phyloP scores from a whole-genome alignment of 768 basidiomycete species.

The Lentinula raphanica region DNA sequence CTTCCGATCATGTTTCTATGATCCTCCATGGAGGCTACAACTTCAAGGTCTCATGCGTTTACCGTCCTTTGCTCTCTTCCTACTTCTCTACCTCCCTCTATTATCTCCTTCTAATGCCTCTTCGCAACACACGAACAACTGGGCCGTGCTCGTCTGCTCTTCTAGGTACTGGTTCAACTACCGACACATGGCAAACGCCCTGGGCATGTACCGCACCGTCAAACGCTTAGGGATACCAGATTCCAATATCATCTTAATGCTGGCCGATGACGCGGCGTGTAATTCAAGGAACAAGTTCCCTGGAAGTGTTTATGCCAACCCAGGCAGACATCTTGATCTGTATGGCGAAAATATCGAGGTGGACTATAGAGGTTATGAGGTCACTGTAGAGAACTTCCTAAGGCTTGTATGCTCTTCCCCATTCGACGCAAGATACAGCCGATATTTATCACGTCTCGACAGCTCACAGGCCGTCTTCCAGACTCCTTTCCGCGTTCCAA shows the following conservation, averaged over 20 bases:
- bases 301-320: constrained; percentile 88
- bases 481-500: constrained; percentile 87
- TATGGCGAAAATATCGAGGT: constrained; percentile 98
- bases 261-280: constrained; percentile 94
- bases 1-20: too few relatives aligned
- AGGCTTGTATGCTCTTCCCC: constrained; percentile 53
- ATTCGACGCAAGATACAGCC: background rate
- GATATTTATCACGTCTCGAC: background rate
- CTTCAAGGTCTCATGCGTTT: background rate
- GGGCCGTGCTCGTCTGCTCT: constrained; percentile 95
- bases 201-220: constrained; percentile 99
- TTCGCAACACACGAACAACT: constrained; percentile 86
- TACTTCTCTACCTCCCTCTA: background rate
- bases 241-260: constrained; percentile 98
- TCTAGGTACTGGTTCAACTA: constrained; percentile 99
- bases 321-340: constrained; percentile 75
- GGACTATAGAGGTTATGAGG: constrained; percentile 97
- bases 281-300: constrained; percentile 90
- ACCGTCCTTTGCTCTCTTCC: background rate
- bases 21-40: too few relatives aligned
- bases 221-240: constrained; percentile 98
- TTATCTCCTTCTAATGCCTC: background rate
- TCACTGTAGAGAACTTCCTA: constrained; percentile 94
- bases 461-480: constrained; percentile 60
- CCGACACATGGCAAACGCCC: constrained; percentile 95